These are phyloP conservation scores for Solanum chmielewskii DNA, from an alignment of 257 asterid species.

Conservation along the genomic window DNA sequence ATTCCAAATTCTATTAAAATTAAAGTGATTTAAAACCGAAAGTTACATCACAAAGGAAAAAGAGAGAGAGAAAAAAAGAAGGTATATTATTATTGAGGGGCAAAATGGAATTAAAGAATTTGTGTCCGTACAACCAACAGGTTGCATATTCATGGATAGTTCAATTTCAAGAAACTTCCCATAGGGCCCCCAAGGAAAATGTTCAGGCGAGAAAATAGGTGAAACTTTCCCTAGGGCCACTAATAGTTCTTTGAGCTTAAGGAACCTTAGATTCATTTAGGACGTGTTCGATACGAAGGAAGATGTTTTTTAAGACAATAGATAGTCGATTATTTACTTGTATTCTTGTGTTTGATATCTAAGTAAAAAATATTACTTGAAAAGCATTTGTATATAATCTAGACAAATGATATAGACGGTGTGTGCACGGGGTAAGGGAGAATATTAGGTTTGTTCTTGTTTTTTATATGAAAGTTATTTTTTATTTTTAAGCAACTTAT, in stretches of 20 bases:
- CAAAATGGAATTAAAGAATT: background rate
- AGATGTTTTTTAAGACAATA: background rate
- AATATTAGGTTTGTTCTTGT: background rate
- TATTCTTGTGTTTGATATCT: background rate
- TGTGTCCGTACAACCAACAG: background rate
- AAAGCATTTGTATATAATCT: background rate
- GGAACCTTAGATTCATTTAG: background rate
- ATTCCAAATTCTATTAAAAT: background rate
- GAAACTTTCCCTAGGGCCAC: background rate
- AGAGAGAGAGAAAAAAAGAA: background rate
- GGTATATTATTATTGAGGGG: background rate
- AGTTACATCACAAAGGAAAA: background rate
- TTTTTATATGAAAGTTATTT: background rate
- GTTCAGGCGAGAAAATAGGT: background rate
- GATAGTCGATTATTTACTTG: background rate
- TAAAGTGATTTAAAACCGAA: background rate
- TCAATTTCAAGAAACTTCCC: background rate
- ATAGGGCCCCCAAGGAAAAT: background rate
- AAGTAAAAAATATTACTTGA: background rate
- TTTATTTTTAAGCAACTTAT: background rate
- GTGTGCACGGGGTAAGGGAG: background rate
- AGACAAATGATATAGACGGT: background rate
- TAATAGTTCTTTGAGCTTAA: background rate
- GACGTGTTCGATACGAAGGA: background rate
- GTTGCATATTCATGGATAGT: background rate